Evolutionary conservation across 306 rosid genomes (phyloP).

Genomic region (Corylus americana): DNA sequence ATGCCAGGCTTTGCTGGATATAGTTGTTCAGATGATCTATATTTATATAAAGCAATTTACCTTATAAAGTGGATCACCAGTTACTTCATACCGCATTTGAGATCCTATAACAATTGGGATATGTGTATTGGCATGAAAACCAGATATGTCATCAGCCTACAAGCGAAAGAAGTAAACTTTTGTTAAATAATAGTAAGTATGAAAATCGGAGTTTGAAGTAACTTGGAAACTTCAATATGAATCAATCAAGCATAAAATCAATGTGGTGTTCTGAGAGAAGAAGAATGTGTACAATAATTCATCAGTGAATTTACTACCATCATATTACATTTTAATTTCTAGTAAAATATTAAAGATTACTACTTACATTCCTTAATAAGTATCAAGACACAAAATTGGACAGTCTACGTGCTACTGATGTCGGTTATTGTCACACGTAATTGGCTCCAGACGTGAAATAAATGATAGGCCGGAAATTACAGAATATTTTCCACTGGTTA

Average conservation of each 20-base stretch:
- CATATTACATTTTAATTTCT: neutral
- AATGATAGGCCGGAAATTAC: neutral
- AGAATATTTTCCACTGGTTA: neutral
- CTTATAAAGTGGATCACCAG: slow-evolving; percentile 86
- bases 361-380: neutral
- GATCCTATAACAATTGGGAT: slow-evolving; percentile 82
- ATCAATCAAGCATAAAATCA: neutral
- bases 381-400: neutral
- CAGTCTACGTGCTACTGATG: neutral
- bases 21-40: slow-evolving; percentile 8
- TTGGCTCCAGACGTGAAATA: neutral
- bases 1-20: slow-evolving; percentile 12
- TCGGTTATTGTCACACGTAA: neutral
- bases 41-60: slow-evolving; percentile 39
- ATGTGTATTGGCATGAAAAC: slow-evolving; percentile 81
- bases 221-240: slow-evolving; percentile 1
- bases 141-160: slow-evolving; percentile 74
- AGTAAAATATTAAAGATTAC: neutral
- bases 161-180: slow-evolving; percentile 11
- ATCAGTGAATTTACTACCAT: too few species aligned
- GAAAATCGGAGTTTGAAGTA: neutral
- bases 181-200: slow-evolving; percentile 7
- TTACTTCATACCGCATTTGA: slow-evolving; percentile 84
- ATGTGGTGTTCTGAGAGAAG: neutral
- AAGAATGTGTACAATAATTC: too few species aligned